Conservation (phyloP, 768 basidiomycete genomes). For the Trametes cingulata region DNA sequence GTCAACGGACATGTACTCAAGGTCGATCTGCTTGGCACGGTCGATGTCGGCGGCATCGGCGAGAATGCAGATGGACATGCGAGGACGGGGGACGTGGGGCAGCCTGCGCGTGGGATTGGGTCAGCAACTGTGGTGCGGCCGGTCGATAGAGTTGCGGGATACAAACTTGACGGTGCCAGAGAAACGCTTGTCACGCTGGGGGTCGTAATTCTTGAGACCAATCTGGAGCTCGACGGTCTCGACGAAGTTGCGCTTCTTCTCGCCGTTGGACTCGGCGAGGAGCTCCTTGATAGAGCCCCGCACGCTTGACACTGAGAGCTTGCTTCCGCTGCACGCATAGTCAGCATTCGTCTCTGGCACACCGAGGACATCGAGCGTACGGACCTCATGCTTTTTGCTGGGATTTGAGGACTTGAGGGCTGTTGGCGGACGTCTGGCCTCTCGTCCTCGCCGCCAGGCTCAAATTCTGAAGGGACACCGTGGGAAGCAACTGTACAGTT, state of each 20-base stretch:
- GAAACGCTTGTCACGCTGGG: constrained; percentile 99
- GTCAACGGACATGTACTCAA: constrained; percentile 99
- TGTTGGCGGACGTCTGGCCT: constrained; percentile 7
- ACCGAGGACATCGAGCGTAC: constrained; percentile 6
- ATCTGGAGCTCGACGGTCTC: constrained; percentile 97
- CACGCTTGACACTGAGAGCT: constrained; percentile 99
- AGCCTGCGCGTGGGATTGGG: constrained; percentile 51
- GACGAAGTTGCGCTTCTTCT: constrained; percentile 91
- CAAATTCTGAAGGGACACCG: constrained; percentile 8
- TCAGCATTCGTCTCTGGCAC: background rate
- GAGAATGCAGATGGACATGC: constrained; percentile 99
- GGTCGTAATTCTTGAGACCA: constrained; percentile 98
- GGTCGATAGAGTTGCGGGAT: background rate
- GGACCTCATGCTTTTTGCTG: constrained; percentile 31
- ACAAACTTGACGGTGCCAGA: constrained; percentile 94
- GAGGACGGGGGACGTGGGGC: constrained; percentile 95
- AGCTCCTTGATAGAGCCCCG: constrained; percentile 95
- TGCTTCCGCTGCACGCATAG: constrained; percentile 43
- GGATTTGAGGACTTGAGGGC: constrained; percentile 20
- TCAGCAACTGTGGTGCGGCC: background rate
- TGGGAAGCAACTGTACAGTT: constrained; percentile 22
- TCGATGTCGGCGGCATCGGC: constrained; percentile 99
- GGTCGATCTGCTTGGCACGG: constrained; percentile 95
- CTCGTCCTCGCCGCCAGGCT: background rate
- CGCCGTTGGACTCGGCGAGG: constrained; percentile 78